phyloP scores from a whole-genome alignment of 2,329 filamentous ascomycete species.

The Pestalotiopsis fici region DNA sequence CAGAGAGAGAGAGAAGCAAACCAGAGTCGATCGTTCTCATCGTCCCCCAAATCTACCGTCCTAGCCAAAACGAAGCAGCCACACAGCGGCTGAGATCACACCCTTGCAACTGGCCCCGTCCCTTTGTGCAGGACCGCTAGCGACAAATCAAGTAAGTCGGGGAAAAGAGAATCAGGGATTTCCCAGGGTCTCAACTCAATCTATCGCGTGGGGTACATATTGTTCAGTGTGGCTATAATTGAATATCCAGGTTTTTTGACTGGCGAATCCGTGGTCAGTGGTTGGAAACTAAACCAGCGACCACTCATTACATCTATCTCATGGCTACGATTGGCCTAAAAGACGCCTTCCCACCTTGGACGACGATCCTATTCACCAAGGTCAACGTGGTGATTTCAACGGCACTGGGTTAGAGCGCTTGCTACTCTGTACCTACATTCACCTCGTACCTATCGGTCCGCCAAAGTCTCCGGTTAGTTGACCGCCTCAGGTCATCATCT shows the following conservation, averaged over 20 bases:
- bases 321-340: too few species aligned
- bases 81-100: not conserved
- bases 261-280: too few species aligned
- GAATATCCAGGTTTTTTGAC: too few species aligned
- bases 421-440: not conserved
- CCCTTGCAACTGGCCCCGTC: not conserved
- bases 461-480: not conserved
- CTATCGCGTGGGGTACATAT: not conserved
- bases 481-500: not conserved
- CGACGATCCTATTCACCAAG: too few species aligned
- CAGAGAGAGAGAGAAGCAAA: not conserved
- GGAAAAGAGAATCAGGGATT: not conserved
- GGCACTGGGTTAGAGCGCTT: too few species aligned
- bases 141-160: slow-evolving; percentile 1
- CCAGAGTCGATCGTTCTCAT: not conserved
- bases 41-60: too few species aligned
- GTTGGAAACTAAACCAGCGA: too few species aligned
- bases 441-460: not conserved
- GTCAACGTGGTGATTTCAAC: too few species aligned
- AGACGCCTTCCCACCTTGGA: too few species aligned
- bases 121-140: slow-evolving; percentile 2
- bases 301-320: too few species aligned
- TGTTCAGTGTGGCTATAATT: not conserved
- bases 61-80: not conserved
- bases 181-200: not conserved